These are phyloP conservation scores for Saccharum officinarum DNA, from an alignment of 176 grass and related monocot genomes.

Conservation along the genomic window DNA sequence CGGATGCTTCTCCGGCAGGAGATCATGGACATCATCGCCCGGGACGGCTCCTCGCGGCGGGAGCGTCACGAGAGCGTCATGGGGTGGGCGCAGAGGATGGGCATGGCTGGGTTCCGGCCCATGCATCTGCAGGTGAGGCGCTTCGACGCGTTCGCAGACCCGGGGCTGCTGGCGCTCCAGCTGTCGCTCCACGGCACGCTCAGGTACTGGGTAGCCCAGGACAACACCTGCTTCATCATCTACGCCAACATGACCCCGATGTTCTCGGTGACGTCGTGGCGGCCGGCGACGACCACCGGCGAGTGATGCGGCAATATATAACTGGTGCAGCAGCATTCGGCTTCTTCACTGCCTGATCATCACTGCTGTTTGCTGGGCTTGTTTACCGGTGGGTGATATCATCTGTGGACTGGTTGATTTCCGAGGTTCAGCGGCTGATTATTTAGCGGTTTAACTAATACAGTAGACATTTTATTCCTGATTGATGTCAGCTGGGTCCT, in stretches of 20 bases:
- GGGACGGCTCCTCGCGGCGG: neutral
- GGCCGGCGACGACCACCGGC: slow-evolving; percentile 6
- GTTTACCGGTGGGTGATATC: neutral
- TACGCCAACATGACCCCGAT: slow-evolving; percentile 37
- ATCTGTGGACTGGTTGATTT: neutral
- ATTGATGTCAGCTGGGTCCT: neutral
- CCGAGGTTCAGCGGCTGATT: neutral
- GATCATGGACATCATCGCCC: slow-evolving; percentile 59
- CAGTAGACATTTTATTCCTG: neutral
- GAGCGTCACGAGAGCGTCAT: slow-evolving; percentile 53
- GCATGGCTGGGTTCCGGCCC: slow-evolving; percentile 27
- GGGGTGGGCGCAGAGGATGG: slow-evolving; percentile 39
- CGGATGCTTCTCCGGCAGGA: slow-evolving; percentile 46
- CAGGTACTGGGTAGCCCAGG: slow-evolving; percentile 21
- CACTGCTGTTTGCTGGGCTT: neutral
- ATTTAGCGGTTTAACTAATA: no score
- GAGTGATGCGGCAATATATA: neutral
- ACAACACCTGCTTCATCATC: slow-evolving; percentile 38
- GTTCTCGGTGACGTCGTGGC: slow-evolving; percentile 64
- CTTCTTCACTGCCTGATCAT: neutral
- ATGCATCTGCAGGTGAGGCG: neutral
- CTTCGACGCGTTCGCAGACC: slow-evolving; percentile 12
- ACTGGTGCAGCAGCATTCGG: neutral
- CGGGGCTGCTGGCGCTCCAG: slow-evolving; percentile 12
- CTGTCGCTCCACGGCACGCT: slow-evolving; percentile 14